A percentile compares a stretch with the other conserved stretches of the same genome.
phyloP scores from a whole-genome alignment of 208 protist species.

The Trichomonas tenax region DNA sequence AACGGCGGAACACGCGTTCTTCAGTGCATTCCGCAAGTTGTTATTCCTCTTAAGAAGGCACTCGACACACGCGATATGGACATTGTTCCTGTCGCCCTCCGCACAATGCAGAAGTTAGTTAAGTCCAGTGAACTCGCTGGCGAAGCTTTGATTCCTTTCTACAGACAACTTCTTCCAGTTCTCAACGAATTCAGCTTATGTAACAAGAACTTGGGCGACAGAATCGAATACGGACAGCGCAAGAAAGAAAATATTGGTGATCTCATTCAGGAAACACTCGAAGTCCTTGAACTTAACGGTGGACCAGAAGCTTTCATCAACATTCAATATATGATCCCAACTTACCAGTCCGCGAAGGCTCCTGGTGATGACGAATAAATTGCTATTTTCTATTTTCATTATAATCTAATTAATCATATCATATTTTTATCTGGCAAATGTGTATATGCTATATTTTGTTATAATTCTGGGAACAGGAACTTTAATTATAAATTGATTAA shows the following conservation, averaged over 20 bases:
- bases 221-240: constrained; percentile 77
- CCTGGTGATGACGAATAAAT: constrained; percentile 9
- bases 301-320: constrained; percentile 65
- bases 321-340: constrained; percentile 71
- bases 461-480: too few relatives aligned
- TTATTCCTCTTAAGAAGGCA: constrained; percentile 10
- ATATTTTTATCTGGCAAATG: too few relatives aligned
- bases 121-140: constrained; percentile 73
- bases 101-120: constrained; percentile 1
- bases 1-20: not conserved
- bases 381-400: not conserved
- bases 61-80: constrained; percentile 3
- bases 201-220: constrained; percentile 67
- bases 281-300: constrained; percentile 64
- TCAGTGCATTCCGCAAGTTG: not conserved
- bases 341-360: constrained; percentile 45
- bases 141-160: constrained; percentile 89
- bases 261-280: constrained; percentile 85
- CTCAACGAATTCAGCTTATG: constrained; percentile 88
- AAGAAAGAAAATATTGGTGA: constrained; percentile 65
- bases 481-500: too few relatives aligned
- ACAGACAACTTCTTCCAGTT: constrained; percentile 86
- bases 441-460: too few relatives aligned
- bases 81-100: not conserved
- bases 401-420: too few relatives aligned